Base-by-base conservation (phyloP, 2,329 filamentous ascomycete species). In the Sporothrix curviconia region DNA sequence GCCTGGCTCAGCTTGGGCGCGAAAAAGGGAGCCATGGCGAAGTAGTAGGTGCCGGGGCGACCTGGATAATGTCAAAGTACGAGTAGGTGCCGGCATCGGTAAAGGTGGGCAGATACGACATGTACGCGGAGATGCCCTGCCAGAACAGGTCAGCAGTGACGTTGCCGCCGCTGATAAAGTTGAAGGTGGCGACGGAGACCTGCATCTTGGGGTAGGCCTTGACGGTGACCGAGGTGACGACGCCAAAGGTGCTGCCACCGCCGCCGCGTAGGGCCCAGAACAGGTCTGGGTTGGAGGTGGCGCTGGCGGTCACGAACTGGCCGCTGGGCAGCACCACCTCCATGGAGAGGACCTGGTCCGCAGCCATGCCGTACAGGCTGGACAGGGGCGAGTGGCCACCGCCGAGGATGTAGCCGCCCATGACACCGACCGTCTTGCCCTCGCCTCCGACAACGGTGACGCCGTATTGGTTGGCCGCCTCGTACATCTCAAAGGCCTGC, bases 371-470 rank as follows among this genome's bases (percentile, higher is more conserved):
- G 61, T 77, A 77, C 37, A 76, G 65, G 55, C 72, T 72, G 11
- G 75, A 75, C 55, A 84, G 63, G 2, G 79, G 79, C 11, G 75
- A 78, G 66, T 84, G 79, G 0, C 81, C 81, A 43, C 78, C 81
- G 12, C 78, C 80, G 40, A 75, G 64, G 11, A 71, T 68, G 62
- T 73, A 78, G 5, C 76, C 75, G 25, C 78, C 78, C 7, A 71
- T 70, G 43, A 80, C 70, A 24, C 80, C 81, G 11, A 84, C 78
- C 2, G 75, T 78, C 64, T 69, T 37, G 43, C 63, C 62, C 54
- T 63, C 58, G 4, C 82, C 82, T 17, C 76, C 78, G 4, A 84
- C 74, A 2, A 82, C 72, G 0, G 72, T 73, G 46, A 79, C 70
- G 0, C 74, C 76, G 34, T 76, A 65, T 1, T 67, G 66, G 12